These are phyloP conservation scores for Rhododendron williamsianum DNA, from an alignment of 148 eudicot genomes.

Conservation along the genomic window DNA sequence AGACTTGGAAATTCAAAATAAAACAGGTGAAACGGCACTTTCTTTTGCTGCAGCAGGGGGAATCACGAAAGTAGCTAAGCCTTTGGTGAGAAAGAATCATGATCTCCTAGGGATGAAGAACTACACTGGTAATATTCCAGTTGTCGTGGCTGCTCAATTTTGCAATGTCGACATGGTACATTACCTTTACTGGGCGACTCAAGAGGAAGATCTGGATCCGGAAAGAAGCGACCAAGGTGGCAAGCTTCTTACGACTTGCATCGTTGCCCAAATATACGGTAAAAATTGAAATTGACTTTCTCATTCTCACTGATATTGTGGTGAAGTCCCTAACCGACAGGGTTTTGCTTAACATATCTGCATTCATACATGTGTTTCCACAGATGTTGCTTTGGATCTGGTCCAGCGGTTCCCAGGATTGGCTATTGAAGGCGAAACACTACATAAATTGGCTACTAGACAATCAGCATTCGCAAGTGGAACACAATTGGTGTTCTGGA, in stretches of 20 bases:
- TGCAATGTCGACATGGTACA: conserved; percentile 3
- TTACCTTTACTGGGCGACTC: not conserved
- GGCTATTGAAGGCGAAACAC: not conserved
- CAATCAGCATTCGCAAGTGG: conserved; percentile 9
- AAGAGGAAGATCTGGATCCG: conserved; percentile 8
- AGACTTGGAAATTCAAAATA: not conserved
- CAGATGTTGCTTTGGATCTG: conserved; percentile 11
- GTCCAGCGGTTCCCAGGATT: not conserved
- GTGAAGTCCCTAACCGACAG: not conserved
- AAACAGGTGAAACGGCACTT: not conserved
- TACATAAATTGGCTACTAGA: conserved; percentile 9
- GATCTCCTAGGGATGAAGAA: not conserved
- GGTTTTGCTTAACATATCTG: not conserved
- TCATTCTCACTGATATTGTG: not conserved
- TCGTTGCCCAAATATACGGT: conserved; percentile 13
- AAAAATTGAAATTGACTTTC: not conserved
- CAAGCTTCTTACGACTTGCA: not conserved
- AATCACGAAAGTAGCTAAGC: not conserved
- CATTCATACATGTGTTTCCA: not conserved
- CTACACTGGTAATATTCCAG: not conserved
- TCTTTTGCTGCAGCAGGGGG: conserved; percentile 15
- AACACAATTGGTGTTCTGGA: not conserved
- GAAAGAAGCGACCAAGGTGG: not conserved
- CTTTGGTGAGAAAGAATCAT: conserved; percentile 8
- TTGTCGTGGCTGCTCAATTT: conserved; percentile 16